Conservation (phyloP, 345 rosid species). For the Citropsis articulata region DNA sequence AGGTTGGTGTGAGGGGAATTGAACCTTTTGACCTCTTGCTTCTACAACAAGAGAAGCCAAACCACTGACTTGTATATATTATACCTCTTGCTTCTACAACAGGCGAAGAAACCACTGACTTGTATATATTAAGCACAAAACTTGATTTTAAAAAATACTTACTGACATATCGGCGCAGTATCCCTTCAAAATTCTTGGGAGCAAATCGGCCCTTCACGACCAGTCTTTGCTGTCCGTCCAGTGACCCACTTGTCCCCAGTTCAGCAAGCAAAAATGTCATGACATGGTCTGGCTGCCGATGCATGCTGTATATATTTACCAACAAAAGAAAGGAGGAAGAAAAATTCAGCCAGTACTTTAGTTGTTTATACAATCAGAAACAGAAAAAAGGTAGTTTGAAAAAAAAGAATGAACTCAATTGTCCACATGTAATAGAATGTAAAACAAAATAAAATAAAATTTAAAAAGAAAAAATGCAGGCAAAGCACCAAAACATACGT, state of each 20-base stretch:
- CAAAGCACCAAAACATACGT: conserved; percentile 15
- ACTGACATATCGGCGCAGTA: conserved; percentile 84
- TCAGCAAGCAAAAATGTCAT: conserved; percentile 90
- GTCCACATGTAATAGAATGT: not conserved
- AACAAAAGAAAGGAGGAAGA: not conserved
- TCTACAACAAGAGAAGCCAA: not conserved
- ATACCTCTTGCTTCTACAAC: not conserved
- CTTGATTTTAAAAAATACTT: conserved; percentile 31
- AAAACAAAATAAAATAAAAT: not conserved
- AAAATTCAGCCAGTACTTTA: not conserved
- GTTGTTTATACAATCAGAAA: not conserved
- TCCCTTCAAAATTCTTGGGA: conserved; percentile 87
- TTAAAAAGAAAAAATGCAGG: not conserved
- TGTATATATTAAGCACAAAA: not conserved
- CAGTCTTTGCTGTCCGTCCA: conserved; percentile 88
- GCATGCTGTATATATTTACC: conserved; percentile 54
- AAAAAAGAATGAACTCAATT: not conserved
- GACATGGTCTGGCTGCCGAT: conserved; percentile 92
- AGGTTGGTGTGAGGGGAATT: too few relatives aligned
- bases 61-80: not conserved
- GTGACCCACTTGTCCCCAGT: conserved; percentile 93
- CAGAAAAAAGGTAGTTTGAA: not conserved
- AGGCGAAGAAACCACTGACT: not conserved
- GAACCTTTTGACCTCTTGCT: not conserved
- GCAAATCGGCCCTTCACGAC: conserved; percentile 95